phyloP scores from a whole-genome alignment of 2,329 filamentous ascomycete genomes.

The Eurotiales sp. region DNA sequence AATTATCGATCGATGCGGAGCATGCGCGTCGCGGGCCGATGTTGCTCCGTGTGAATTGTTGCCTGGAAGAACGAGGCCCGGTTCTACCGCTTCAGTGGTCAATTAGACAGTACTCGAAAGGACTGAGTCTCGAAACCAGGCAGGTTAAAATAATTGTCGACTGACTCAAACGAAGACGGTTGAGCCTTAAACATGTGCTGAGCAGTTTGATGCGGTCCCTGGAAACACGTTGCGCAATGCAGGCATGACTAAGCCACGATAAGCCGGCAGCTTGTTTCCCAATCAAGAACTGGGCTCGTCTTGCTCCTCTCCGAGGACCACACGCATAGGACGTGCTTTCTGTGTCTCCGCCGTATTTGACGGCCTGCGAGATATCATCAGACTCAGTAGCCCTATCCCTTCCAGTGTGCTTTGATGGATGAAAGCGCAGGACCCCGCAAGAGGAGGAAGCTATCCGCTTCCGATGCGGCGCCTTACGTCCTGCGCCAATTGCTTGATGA shows the following conservation, averaged over 20 bases:
- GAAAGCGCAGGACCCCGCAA: constrained; percentile 45
- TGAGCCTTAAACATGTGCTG: neutral
- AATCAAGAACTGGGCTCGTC: constrained; percentile 12
- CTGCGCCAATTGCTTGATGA: constrained; percentile 40
- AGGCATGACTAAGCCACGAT: constrained; percentile 18
- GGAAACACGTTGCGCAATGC: constrained; percentile 10
- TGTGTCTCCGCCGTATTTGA: constrained; percentile 1
- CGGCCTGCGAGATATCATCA: neutral
- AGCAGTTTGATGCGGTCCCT: neutral
- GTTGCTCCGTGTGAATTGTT: constrained; percentile 29
- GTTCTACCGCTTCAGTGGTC: neutral
- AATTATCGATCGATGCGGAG: constrained; percentile 14
- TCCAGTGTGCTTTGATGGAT: constrained; percentile 18
- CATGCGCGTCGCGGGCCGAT: constrained; percentile 30
- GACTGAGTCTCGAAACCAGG: neutral
- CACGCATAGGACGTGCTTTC: constrained; percentile 4
- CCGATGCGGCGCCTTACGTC: constrained; percentile 43
- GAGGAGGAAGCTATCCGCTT: constrained; percentile 41
- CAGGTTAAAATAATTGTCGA: neutral
- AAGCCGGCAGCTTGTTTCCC: constrained; percentile 15
- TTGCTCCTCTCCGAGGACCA: neutral
- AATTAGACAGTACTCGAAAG: neutral
- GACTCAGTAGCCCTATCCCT: neutral
- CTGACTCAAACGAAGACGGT: neutral
- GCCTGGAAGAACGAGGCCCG: constrained; percentile 17